Base-by-base conservation (phyloP, 2,329 filamentous ascomycete genomes). In the Didymella lethalis region DNA sequence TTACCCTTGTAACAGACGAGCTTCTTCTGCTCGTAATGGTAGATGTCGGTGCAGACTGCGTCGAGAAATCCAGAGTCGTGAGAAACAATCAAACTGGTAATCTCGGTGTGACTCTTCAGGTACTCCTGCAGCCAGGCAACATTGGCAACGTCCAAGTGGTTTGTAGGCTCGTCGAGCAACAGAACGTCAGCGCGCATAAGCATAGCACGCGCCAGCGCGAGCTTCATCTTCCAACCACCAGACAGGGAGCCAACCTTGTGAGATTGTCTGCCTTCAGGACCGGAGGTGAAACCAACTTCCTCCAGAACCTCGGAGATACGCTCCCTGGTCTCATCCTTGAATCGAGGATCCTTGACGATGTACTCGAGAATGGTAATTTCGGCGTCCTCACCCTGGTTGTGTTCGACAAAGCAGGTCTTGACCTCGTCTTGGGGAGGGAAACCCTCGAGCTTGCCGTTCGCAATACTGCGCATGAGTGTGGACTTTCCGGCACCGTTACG, bases 221-320 rank as follows among this genome's bases (percentile, higher is more conserved):
- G 83, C 88, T 99, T 99, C 95, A 99, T 99, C 86, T 98, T 98
- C 95, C 95, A 99, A 76, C 95, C 95, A 80, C 95, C 95, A 43
- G 95, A 98, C 34, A 99, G 82, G 20, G 94, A 97, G 68, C 95
- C 95, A 59, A 99, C 95, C 70, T 90, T 91, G 76, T 97, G 88
- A 6, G 89, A 85, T 79, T 98, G 95, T 61, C 92, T 88, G 59
- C 94, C 95, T 66, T 95, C 91, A 0, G 93, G 92, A 2, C 94
- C 94, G 62, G 91, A 80, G 23, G 91, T 96, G 81, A 99, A 99
- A 43, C 96, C 96, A 71, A 99, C 95, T 77, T 98, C 93, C 48
- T 88, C 85, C 62, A 99, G 81, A 61, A 98, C 94, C 59, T 87
- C 84, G 2, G 89, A 89, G 68, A 99, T 97, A 64, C 92, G 90